phyloP scores from a whole-genome alignment of 139 green algal genomes.

The Diplosphaera chodatii region DNA sequence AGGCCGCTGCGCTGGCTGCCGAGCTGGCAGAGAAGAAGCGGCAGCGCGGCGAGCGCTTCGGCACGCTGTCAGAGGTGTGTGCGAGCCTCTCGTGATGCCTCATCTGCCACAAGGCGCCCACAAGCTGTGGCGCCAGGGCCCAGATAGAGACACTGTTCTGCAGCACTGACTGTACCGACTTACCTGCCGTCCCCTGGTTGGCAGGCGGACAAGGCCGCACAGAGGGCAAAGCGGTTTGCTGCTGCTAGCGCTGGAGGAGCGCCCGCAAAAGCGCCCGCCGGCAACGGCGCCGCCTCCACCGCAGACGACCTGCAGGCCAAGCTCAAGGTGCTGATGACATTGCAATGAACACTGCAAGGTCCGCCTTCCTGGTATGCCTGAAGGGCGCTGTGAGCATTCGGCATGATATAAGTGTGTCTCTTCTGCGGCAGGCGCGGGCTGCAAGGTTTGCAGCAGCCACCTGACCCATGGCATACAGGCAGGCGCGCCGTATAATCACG shows the following conservation, averaged over 20 bases:
- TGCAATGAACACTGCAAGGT: not conserved
- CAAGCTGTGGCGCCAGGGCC: not conserved
- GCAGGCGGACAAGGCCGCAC: not conserved
- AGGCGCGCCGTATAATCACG: too few relatives aligned
- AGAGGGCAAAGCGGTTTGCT: not conserved
- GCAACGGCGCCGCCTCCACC: not conserved
- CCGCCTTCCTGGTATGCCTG: too few relatives aligned
- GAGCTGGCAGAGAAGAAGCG: not conserved
- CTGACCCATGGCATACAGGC: too few relatives aligned
- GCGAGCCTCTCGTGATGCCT: too few relatives aligned
- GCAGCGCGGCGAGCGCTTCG: conserved; percentile 1
- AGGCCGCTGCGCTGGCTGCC: not conserved
- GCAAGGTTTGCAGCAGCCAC: not conserved
- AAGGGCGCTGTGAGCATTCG: too few relatives aligned
- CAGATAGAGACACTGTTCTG: too few relatives aligned
- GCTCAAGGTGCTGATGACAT: not conserved
- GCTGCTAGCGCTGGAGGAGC: not conserved
- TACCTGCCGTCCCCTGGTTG: too few relatives aligned
- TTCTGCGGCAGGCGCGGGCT: too few relatives aligned
- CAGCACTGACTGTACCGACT: too few relatives aligned
- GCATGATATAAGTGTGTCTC: not conserved
- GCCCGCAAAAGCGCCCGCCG: not conserved
- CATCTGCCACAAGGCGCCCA: not conserved
- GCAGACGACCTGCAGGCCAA: not conserved
- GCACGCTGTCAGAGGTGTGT: not conserved